A percentile compares a stretch with the other conserved stretches of the same genome.
Evolutionary conservation across 257 asterid species (phyloP).

Genomic region (Fraxinus excelsior): DNA sequence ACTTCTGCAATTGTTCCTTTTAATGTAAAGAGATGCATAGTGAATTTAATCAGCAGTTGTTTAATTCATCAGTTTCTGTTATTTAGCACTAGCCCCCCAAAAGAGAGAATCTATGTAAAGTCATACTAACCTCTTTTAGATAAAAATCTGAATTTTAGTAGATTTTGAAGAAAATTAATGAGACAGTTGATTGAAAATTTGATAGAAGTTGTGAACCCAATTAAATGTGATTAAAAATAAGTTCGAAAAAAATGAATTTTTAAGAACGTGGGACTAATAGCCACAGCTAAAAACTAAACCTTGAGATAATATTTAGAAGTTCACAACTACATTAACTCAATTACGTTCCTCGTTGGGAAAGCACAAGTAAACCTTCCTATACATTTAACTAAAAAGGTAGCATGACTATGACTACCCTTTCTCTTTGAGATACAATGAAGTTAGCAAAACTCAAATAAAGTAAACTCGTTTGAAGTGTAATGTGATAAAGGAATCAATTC

Average conservation of each 20-base stretch:
- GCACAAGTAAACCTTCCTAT: background rate
- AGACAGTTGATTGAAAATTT: too few relatives aligned
- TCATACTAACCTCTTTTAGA: too few relatives aligned
- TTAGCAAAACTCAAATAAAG: background rate
- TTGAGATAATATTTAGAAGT: background rate
- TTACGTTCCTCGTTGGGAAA: background rate
- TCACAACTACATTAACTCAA: background rate
- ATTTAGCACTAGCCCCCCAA: too few relatives aligned
- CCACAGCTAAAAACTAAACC: too few relatives aligned
- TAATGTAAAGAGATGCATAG: slow-evolving; percentile 6
- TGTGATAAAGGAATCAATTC: background rate
- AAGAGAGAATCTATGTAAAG: too few relatives aligned
- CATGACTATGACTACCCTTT: background rate
- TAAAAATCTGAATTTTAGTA: too few relatives aligned
- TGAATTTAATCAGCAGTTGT: background rate
- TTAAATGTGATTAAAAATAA: too few relatives aligned
- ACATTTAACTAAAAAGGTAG: background rate
- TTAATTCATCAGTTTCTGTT: too few relatives aligned
- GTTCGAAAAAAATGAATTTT: too few relatives aligned
- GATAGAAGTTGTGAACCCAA: too few relatives aligned
- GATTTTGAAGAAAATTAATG: too few relatives aligned
- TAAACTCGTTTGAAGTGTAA: background rate
- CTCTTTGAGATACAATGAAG: background rate
- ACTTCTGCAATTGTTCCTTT: background rate
- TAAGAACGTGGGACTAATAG: too few relatives aligned